These are phyloP conservation scores for Trichoderma gamsii DNA, from an alignment of 495 filamentous ascomycete genomes.

Conservation along the genomic window DNA sequence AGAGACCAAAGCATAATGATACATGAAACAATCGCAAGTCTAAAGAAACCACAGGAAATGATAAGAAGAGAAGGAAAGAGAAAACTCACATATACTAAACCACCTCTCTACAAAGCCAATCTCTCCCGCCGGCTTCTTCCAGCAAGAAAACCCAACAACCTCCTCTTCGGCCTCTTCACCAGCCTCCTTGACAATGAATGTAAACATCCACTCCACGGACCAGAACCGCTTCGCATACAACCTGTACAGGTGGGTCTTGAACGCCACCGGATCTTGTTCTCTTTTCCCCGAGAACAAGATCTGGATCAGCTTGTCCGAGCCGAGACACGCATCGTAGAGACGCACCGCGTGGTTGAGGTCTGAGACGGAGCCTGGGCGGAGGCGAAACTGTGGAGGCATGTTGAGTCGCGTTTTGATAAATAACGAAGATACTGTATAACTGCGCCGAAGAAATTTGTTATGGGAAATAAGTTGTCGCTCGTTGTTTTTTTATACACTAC, in stretches of 20 bases:
- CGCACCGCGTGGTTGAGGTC: constrained; percentile 5
- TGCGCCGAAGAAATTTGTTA: too few species aligned
- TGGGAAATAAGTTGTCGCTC: too few species aligned
- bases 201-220: background rate
- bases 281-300: background rate
- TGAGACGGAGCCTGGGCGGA: constrained; percentile 2
- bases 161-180: background rate
- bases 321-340: background rate
- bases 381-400: background rate
- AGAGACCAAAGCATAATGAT: background rate
- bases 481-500: background rate
- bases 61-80: background rate
- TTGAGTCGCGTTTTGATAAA: too few species aligned
- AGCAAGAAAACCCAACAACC: background rate
- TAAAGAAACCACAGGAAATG: background rate
- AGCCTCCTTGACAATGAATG: background rate
- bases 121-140: background rate
- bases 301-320: background rate
- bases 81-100: background rate
- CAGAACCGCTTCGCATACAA: constrained; percentile 10
- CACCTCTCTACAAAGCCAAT: background rate
- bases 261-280: background rate
- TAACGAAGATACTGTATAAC: too few species aligned
- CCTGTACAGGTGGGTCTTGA: background rate
- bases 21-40: too few species aligned